Evolutionary conservation across 192 early-diverging fungal species (phyloP), one percentile per base, ranked within the genome.

Genomic region (Rhizoclosmatium globosum): DNA sequence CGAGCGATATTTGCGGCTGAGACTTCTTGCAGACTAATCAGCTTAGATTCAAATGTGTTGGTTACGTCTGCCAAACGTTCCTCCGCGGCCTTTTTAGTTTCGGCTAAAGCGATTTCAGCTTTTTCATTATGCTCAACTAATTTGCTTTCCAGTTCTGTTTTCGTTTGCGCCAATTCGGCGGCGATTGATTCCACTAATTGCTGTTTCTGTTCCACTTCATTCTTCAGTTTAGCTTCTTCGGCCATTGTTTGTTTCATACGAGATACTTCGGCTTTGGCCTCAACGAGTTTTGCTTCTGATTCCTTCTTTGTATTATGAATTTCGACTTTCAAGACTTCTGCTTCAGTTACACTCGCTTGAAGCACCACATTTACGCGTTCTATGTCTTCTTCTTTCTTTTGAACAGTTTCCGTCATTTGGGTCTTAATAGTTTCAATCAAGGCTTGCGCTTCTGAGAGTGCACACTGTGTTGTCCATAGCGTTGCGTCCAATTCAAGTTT

Each of bases 251-350:
- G 47, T 66, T 77, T 76, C 45, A 68, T 60, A 3, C 46, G 11
- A n/a, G 68, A 43, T 67, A 81, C 70, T 77, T 81, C 74, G 31
- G 23, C 56, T 3, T 77, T 62, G 41, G 70, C 77, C 19, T 61
- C 19, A 3, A 15, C 38, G 23, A 62, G 13, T 58, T 39, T 47
- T n/a, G 38, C 9, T 3, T 47, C 48, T 59, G 41, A 2, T 0
- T 42, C 60, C 23, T 42, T 38, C 2, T 3, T 9, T 0, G 56
- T 21, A 0, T 78, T 74, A n/a, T 15, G 21, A 41, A 47, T 23
- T 57, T 82, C 76, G 9, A 6, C 15, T 47, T 47, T 69, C 42
- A 66, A 23, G 4, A 47, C 65, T n/a, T 79, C 69, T 44, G 45
- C 43, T 65, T 79, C 47, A 9, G 64, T 13, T 23, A 48, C 31